Base-by-base conservation (phyloP, 768 basidiomycete genomes). In the Lentinus tigrinus region DNA sequence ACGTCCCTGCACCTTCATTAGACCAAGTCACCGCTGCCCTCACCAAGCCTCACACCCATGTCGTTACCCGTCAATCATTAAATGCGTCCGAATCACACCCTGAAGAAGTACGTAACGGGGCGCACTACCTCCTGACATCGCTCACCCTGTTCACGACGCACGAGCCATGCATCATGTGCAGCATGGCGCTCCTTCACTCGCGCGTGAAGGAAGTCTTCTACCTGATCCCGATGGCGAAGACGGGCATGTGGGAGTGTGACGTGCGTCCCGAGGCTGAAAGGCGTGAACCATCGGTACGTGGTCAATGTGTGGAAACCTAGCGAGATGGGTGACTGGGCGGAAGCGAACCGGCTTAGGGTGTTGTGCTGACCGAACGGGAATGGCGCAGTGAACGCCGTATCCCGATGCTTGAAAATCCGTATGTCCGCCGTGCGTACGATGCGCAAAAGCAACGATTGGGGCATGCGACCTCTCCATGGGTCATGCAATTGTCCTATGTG, bases 121-220 rank as follows among this genome's bases (percentile, higher is more conserved):
- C 86, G 1, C 88, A 90, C 67, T 99, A 99, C 72, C 86, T 98
- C 43, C 79, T 98, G 24, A 98, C 94, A 0, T 85, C 86, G 2
- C 81, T 86, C 17, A 85, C 87, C 1, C 77, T 98, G 24, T 98
- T 98, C 76, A 84, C 85, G 52, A 93, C 93, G 9, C 96, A 99
- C 73, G 97, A 99, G 65, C 97, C 97, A 0, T 99, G 97, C 65
- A 82, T 99, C 56, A 93, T 98, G 93, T 99, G 97, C 71, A 85
- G 87, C 65, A 99, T 99, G 97, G 93, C 95, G 2, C 75, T 98
- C 21, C 75, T 97, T 5, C 97, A 99, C 72, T 95, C 92, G 1
- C 84, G 97, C n/a, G 93, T 98, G 54, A 88, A 89, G 65, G 86
- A 94, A 58, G 81, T 98, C 5, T 81, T 92, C 68, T 85, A 87